Conservation (phyloP, 2,329 filamentous ascomycete species). For the Cytospora mali region DNA sequence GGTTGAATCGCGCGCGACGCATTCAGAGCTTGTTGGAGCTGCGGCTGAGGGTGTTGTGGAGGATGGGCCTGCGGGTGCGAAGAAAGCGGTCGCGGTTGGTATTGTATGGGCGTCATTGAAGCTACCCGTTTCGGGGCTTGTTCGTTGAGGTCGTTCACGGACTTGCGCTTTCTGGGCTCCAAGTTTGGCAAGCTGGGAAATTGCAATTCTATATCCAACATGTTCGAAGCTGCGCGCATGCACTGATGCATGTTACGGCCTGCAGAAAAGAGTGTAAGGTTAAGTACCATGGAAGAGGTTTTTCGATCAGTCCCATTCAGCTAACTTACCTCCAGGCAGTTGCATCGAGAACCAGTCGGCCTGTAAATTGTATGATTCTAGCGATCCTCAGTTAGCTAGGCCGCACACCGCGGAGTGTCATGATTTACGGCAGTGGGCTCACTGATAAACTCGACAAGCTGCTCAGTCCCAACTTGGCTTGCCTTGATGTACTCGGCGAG, state of each 20-base stretch:
- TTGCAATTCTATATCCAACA: constrained; percentile 36
- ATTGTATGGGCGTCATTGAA: constrained; percentile 26
- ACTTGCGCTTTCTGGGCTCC: constrained; percentile 37
- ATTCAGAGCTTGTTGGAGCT: constrained; percentile 25
- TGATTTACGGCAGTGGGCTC: constrained; percentile 1
- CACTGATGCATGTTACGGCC: constrained; percentile 42
- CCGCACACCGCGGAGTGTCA: neutral
- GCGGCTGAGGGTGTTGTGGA: constrained; percentile 16
- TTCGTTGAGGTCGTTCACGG: constrained; percentile 37
- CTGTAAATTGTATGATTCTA: constrained; percentile 33
- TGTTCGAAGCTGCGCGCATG: constrained; percentile 35
- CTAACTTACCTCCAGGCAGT: constrained; percentile 38
- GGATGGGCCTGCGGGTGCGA: constrained; percentile 18
- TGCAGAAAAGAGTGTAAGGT: constrained; percentile 31
- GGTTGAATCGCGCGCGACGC: constrained; percentile 37
- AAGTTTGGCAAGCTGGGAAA: constrained; percentile 33
- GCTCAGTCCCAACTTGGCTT: constrained; percentile 51
- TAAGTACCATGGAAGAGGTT: constrained; percentile 9
- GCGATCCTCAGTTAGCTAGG: neutral
- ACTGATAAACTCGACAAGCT: constrained; percentile 51
- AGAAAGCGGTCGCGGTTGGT: constrained; percentile 25
- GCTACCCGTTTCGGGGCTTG: constrained; percentile 38
- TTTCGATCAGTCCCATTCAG: neutral
- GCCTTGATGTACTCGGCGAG: constrained; percentile 61
- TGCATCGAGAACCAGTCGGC: constrained; percentile 42